Evolutionary conservation across 2,329 filamentous ascomycete species (phyloP), one percentile per base, ranked within the genome.

Genomic region (Leptographium procerum): DNA sequence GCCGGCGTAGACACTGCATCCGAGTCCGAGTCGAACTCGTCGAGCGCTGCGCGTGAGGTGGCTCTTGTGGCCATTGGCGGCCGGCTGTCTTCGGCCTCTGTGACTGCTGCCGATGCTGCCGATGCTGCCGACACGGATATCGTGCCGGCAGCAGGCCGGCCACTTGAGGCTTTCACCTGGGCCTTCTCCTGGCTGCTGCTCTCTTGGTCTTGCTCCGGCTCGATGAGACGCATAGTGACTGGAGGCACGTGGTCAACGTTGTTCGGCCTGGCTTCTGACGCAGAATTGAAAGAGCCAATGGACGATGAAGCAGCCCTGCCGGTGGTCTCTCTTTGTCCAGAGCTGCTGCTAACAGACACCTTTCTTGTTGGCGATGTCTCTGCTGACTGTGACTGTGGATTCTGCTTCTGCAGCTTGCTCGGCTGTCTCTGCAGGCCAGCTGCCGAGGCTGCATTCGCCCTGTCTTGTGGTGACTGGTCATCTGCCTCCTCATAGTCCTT

Each of bases 11-110:
- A 62, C 61, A 69, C 64, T 57, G 66, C 58, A 0, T 71, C 67
- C n/a, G 77, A 77, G 6, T 80, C 80, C 56, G 79, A 80, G 61
- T 88, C 86, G 52, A 87, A 86, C 62, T 88, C 86, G 65, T 90
- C 87, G 14, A 90, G 75, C 57, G 85, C 84, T 61, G 85, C 77
- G 28, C 85, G 81, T 19, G 81, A 73, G 62, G 83, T 84, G 1
- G 84, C 79, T 63, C 79, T 78, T 59, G 77, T 82, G 50, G 79
- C 75, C 69, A 83, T 82, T 59, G 78, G 74, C 22, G 79, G 80
- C 65, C 78, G 82, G 2, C 75, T 65, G 45, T 82, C 80, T 45
- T 68, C 59, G 52, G 61, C 72, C 57, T 69, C 74, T 58, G 52
- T 61, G 71, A 57, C 69, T 74, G 47, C 69, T 66, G 47, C 67